These are phyloP conservation scores for Pseudocercospora fuligena DNA, from an alignment of 2,329 filamentous ascomycete species.

Conservation along the genomic window DNA sequence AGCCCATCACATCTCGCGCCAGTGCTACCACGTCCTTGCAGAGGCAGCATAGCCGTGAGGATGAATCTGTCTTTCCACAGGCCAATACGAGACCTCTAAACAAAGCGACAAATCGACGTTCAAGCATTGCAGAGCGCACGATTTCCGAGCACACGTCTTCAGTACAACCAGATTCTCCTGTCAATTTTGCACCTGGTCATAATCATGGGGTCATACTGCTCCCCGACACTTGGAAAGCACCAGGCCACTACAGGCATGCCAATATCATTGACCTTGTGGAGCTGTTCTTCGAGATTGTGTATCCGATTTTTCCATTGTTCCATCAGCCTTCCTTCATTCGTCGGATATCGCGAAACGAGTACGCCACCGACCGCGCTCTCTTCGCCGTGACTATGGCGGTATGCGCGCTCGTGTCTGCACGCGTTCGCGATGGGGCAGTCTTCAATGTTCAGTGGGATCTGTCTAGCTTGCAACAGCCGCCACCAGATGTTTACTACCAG, in stretches of 20 bases:
- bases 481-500: slow-evolving; percentile 47
- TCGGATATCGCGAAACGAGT: slow-evolving; percentile 47
- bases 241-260: slow-evolving; percentile 35
- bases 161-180: background rate
- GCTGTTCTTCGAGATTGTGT: slow-evolving; percentile 57
- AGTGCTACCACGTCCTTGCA: background rate
- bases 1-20: slow-evolving; percentile 39
- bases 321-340: slow-evolving; percentile 49
- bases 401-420: slow-evolving; percentile 52
- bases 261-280: slow-evolving; percentile 50
- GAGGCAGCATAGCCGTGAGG: slow-evolving; percentile 9
- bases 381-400: slow-evolving; percentile 55
- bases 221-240: slow-evolving; percentile 37
- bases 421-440: slow-evolving; percentile 54
- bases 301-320: slow-evolving; percentile 58
- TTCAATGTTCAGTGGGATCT: slow-evolving; percentile 38
- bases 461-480: slow-evolving; percentile 36
- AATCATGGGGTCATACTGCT: background rate
- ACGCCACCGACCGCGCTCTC: slow-evolving; percentile 45
- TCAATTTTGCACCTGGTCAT: background rate
- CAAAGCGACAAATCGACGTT: background rate
- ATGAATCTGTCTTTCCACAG: slow-evolving; percentile 7
- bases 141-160: background rate
- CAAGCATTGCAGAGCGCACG: background rate
- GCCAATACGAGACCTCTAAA: slow-evolving; percentile 1